Conservation (phyloP, 1,284 basidiomycete species). For the Thecaphora thlaspeos region DNA sequence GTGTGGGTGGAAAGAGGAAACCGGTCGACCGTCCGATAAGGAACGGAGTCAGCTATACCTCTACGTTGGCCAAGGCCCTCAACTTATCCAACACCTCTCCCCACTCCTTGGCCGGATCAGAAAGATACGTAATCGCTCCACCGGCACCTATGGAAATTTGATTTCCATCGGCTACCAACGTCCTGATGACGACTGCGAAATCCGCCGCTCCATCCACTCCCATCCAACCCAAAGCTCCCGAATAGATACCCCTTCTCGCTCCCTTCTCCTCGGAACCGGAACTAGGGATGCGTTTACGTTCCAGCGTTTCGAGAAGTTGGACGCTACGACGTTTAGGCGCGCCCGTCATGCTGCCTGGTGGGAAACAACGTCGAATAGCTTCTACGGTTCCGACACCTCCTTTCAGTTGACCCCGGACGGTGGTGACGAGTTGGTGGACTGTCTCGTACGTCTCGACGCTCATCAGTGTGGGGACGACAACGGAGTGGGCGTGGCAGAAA, state of each 20-base stretch:
- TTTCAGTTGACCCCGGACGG: constrained; percentile 66
- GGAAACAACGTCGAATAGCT: constrained; percentile 68
- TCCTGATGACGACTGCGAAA: constrained; percentile 94
- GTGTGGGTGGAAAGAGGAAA: too few relatives aligned
- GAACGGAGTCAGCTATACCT: too few relatives aligned
- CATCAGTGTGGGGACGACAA: constrained; percentile 83
- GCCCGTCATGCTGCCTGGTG: constrained; percentile 89
- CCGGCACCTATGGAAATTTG: constrained; percentile 73
- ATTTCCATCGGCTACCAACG: constrained; percentile 75
- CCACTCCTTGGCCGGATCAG: constrained; percentile 84
- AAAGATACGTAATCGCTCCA: constrained; percentile 91
- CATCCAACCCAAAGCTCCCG: constrained; percentile 82
- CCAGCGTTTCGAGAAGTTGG: constrained; percentile 80
- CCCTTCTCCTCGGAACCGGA: constrained; percentile 12
- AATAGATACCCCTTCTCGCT: constrained; percentile 72
- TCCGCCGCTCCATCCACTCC: constrained; percentile 84
- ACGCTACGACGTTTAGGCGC: constrained; percentile 93
- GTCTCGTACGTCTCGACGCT: constrained; percentile 87
- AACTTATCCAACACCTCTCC: constrained; percentile 84
- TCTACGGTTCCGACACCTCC: constrained; percentile 66
- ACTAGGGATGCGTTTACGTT: constrained; percentile 58
- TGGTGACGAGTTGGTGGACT: constrained; percentile 94
- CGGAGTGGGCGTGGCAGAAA: constrained; percentile 70
- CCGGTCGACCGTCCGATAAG: too few relatives aligned
- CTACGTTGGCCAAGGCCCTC: constrained; percentile 26